These are phyloP conservation scores for Trichoderma aggressivum DNA, from an alignment of 2,329 filamentous ascomycete genomes.

Conservation along the genomic window DNA sequence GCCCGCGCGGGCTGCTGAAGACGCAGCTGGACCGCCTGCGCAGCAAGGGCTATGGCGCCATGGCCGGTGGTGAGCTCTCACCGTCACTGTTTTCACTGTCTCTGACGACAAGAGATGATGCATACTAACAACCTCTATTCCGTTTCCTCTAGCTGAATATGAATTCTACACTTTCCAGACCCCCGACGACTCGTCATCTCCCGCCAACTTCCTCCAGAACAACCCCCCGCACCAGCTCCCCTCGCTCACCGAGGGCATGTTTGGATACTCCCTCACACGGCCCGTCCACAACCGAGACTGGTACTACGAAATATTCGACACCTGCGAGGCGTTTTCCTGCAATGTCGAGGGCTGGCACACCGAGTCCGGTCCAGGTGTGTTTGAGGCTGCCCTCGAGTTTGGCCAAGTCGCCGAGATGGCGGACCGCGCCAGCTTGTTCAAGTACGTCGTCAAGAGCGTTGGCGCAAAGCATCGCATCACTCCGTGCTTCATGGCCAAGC, in stretches of 20 bases:
- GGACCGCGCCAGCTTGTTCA: conserved; percentile 88
- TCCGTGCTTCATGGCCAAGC: conserved; percentile 98
- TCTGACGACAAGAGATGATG: neutral
- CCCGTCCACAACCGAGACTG: conserved; percentile 89
- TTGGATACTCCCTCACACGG: conserved; percentile 85
- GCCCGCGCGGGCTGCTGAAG: conserved; percentile 73
- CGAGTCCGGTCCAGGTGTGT: conserved; percentile 89
- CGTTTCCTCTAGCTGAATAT: conserved; percentile 70
- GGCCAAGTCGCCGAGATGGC: conserved; percentile 86
- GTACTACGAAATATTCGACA: conserved; percentile 83
- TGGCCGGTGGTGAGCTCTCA: conserved; percentile 73
- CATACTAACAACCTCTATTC: neutral
- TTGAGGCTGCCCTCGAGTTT: conserved; percentile 91
- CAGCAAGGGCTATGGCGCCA: conserved; percentile 69
- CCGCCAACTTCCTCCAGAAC: conserved; percentile 68
- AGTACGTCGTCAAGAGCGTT: conserved; percentile 88
- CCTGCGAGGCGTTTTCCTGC: conserved; percentile 73
- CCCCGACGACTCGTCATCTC: conserved; percentile 60
- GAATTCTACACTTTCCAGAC: conserved; percentile 90
- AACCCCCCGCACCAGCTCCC: conserved; percentile 74
- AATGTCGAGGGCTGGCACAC: conserved; percentile 94
- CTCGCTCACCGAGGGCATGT: conserved; percentile 87
- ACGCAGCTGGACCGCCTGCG: conserved; percentile 65
- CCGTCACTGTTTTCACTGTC: neutral
- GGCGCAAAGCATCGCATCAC: conserved; percentile 86